Evolutionary conservation across 202 grass and related monocot species (phyloP), one percentile per base, ranked within the genome.

Genomic region (Cymbopogon flexuosus): DNA sequence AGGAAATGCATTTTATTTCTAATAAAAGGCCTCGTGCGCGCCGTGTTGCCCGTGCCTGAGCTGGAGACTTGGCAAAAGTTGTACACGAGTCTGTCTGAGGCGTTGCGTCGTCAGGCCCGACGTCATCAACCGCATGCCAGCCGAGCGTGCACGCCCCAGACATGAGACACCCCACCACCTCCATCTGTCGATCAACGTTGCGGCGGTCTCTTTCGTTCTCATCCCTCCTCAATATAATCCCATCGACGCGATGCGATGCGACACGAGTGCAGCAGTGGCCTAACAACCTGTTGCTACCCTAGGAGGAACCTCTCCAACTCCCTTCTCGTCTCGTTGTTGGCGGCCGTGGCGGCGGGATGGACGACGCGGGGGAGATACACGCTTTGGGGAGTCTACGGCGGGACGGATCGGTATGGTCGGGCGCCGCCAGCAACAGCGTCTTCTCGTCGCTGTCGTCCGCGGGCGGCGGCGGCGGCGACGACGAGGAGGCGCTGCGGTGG

Each of bases 401-500:
- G 49, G 81, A 84, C 77, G 70, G 81, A 23, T 81, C 77, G 77
- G 72, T 37, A 41, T 90, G 88, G 89, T 84, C 85, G 82, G 71
- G 51, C 27, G 83, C 66, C 39, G 7, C 6, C 5, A 37, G 35
- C 36, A 59, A 33, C 40, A 36, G 76, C 18, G 78, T 71, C 52
- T 57, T 61, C 43, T 88, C 88, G 83, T 88, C 89, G 22, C 68
- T 31, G 52, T 83, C 86, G 30, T 79, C 77, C 49, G 27, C 16
- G 1, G 6, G 10, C 6, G 27, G 15, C 16, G 71, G 3, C 11
- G 54, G 2, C 39, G 64, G 27, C 9, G 86, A 91, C 63, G 89
- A 91, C 79, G 86, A 91, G 74, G 89, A 91, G 82, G 86, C 89
- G 40, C 86, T 91, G 79, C 71, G 77, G 71, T 91, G 89, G 89